Conservation (phyloP, 441 rosid genomes). For the Erodium moschatum region DNA sequence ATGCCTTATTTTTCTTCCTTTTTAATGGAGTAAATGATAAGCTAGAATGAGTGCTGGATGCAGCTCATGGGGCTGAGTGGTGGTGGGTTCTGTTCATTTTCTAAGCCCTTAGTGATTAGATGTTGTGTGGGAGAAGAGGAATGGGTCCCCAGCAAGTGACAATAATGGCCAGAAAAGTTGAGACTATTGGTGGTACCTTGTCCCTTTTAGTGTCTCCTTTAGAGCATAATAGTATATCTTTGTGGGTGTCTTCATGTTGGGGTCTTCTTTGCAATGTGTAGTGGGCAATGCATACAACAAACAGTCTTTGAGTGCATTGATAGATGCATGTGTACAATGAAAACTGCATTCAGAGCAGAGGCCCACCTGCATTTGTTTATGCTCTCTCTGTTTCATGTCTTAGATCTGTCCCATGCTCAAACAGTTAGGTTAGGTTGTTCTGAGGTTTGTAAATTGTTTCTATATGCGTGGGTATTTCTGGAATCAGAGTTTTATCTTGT, state of each 20-base stretch:
- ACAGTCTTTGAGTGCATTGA: neutral
- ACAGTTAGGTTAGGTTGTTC: neutral
- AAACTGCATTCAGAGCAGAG: conserved; percentile 22
- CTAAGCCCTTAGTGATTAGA: conserved; percentile 18
- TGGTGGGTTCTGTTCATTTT: conserved; percentile 27
- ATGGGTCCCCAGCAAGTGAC: conserved; percentile 31
- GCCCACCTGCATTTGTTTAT: conserved; percentile 12
- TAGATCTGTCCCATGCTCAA: neutral
- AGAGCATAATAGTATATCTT: conserved; percentile 28
- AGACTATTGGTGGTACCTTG: conserved; percentile 24
- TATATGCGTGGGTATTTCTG: too few relatives aligned
- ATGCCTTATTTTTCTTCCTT: conserved; percentile 6
- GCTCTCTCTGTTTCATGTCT: conserved; percentile 1
- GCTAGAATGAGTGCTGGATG: too few relatives aligned
- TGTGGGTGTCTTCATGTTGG: conserved; percentile 32
- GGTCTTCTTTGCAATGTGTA: conserved; percentile 20
- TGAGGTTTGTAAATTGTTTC: neutral
- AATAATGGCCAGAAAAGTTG: conserved; percentile 34
- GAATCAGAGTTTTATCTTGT: too few relatives aligned
- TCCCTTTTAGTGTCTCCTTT: conserved; percentile 25
- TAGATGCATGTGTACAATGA: conserved; percentile 19
- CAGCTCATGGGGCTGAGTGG: conserved; percentile 4
- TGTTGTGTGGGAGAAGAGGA: too few relatives aligned
- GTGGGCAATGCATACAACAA: conserved; percentile 24
- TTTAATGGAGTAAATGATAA: too few relatives aligned